phyloP scores from a whole-genome alignment of 2,329 filamentous ascomycete genomes.

The Talaromyces sp. region DNA sequence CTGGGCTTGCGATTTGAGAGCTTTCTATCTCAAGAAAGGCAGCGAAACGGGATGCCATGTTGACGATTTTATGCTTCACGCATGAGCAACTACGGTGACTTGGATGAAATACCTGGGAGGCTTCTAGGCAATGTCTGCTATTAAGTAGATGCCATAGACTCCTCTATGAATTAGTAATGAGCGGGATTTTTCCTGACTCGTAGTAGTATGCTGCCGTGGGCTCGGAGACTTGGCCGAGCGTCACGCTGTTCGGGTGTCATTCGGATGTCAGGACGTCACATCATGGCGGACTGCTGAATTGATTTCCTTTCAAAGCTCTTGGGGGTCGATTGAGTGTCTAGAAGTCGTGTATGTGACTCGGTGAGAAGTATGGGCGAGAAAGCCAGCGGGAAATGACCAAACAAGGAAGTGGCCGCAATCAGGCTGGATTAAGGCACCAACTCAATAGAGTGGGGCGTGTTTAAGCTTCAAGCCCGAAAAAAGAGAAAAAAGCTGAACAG shows the following conservation, averaged over 20 bases:
- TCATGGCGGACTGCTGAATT: background rate
- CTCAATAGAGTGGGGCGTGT: background rate
- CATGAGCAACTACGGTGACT: background rate
- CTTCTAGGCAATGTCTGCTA: background rate
- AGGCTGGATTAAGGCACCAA: background rate
- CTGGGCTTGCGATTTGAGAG: slow-evolving; percentile 37
- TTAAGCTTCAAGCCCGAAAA: background rate
- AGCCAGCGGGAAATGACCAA: background rate
- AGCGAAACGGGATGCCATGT: slow-evolving; percentile 31
- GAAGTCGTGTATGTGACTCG: background rate
- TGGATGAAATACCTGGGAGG: background rate
- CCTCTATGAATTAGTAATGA: background rate
- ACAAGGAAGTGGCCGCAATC: slow-evolving; percentile 8
- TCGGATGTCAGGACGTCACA: background rate
- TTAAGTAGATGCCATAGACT: background rate
- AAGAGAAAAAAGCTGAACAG: background rate
- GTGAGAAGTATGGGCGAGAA: background rate
- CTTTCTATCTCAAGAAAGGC: slow-evolving; percentile 47
- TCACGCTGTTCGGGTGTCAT: background rate
- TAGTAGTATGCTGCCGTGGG: background rate
- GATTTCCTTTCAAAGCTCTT: background rate
- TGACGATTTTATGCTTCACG: background rate
- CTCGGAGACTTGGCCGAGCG: background rate
- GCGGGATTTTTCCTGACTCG: background rate
- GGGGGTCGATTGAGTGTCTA: background rate